A percentile compares a stretch with the other conserved stretches of the same genome.
These are phyloP conservation scores for Populus hybrid DNA, from an alignment of 441 rosid genomes.

Conservation along the genomic window DNA sequence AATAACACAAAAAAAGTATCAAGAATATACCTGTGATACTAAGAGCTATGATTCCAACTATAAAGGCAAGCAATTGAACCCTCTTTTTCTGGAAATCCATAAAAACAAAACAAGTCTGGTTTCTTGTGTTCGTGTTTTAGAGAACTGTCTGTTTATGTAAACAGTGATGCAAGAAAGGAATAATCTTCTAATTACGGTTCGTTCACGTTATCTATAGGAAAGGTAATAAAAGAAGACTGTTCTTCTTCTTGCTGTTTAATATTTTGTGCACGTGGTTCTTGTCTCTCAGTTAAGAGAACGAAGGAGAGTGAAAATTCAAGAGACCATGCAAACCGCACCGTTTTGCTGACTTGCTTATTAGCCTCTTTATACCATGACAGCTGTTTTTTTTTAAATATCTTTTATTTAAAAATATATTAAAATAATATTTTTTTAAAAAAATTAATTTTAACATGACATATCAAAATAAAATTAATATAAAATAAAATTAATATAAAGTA, in stretches of 20 bases:
- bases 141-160: neutral
- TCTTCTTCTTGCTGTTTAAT: neutral
- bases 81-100: slow-evolving; percentile 55
- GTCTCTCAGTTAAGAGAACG: neutral
- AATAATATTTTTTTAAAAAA: too few relatives aligned
- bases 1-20: neutral
- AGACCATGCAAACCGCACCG: neutral
- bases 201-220: neutral
- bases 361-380: too few relatives aligned
- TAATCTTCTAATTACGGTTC: slow-evolving; percentile 18
- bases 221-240: neutral
- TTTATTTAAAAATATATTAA: too few relatives aligned
- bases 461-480: too few relatives aligned
- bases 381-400: too few relatives aligned
- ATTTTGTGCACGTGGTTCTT: neutral
- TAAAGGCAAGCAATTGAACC: slow-evolving; percentile 38
- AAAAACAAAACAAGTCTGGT: neutral
- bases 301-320: neutral
- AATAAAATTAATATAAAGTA: too few relatives aligned
- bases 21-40: slow-evolving; percentile 51
- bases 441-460: too few relatives aligned
- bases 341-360: neutral
- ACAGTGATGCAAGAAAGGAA: slow-evolving; percentile 5
- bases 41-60: slow-evolving; percentile 56
- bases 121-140: neutral